Evolutionary conservation across 345 rosid species (phyloP).

Genomic region (Camelina laxa): DNA sequence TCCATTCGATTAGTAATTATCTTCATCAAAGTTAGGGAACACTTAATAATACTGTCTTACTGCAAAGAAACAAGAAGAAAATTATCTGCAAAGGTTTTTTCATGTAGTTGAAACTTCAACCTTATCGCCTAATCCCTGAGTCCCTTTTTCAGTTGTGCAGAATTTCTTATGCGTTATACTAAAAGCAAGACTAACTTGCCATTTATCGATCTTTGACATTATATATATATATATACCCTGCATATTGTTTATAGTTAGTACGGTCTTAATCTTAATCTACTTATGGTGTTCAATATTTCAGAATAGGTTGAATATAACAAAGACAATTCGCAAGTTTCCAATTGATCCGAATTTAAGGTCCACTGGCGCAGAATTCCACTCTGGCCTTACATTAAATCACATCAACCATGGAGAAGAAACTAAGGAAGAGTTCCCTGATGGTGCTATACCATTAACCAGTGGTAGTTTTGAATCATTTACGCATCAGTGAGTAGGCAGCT

Average conservation of each 20-base stretch:
- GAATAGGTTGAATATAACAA: conserved; percentile 99
- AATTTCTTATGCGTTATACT: background rate
- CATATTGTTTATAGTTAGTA: background rate
- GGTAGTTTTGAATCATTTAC: conserved; percentile 70
- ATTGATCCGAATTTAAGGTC: conserved; percentile 78
- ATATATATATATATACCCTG: background rate
- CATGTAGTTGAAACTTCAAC: conserved; percentile 22
- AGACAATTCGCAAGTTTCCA: conserved; percentile 89
- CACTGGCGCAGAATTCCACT: conserved; percentile 81
- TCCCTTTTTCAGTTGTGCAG: conserved; percentile 5
- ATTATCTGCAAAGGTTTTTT: conserved; percentile 11
- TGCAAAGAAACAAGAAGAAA: background rate
- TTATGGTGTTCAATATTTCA: conserved; percentile 49
- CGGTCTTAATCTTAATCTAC: conserved; percentile 2
- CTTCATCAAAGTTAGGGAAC: background rate
- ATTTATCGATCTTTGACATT: conserved; percentile 3
- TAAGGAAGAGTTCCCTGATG: conserved; percentile 70
- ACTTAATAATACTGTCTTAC: background rate
- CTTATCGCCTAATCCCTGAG: conserved; percentile 12
- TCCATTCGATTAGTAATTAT: background rate
- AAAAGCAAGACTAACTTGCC: conserved; percentile 6
- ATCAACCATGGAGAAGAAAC: conserved; percentile 79
- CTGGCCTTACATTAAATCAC: conserved; percentile 57
- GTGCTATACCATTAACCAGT: conserved; percentile 59
- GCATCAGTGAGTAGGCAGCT: conserved; percentile 68